Conservation (phyloP, 495 filamentous ascomycete species). For the Lindgomyces ingoldianus region DNA sequence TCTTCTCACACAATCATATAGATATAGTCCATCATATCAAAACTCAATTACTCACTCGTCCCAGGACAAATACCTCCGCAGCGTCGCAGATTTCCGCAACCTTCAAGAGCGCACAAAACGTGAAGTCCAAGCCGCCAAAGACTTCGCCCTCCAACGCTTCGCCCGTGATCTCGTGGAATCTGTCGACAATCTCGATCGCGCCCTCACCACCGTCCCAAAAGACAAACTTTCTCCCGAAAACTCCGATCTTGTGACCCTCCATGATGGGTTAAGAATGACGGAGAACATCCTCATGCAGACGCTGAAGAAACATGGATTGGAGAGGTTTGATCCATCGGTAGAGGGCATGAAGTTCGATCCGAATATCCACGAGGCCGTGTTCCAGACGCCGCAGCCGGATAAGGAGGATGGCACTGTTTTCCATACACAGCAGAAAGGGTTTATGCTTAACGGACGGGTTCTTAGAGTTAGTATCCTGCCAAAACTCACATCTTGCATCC, state of each 20-base stretch:
- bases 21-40: too few relatives aligned
- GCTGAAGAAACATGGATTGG: slow-evolving; percentile 88
- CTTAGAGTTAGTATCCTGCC: slow-evolving; percentile 61
- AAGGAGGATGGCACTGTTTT: slow-evolving; percentile 92
- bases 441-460: slow-evolving; percentile 83
- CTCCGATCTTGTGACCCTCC: slow-evolving; percentile 74
- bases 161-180: slow-evolving; percentile 90
- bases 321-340: slow-evolving; percentile 77
- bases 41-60: background rate
- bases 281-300: slow-evolving; percentile 84
- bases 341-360: slow-evolving; percentile 79
- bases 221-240: slow-evolving; percentile 62
- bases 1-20: background rate
- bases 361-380: slow-evolving; percentile 93
- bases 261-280: slow-evolving; percentile 92
- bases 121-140: slow-evolving; percentile 77
- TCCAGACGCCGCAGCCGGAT: slow-evolving; percentile 78
- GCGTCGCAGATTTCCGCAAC: slow-evolving; percentile 94
- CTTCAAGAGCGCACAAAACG: slow-evolving; percentile 92
- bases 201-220: slow-evolving; percentile 72
- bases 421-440: slow-evolving; percentile 92
- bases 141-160: slow-evolving; percentile 94
- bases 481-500: background rate
- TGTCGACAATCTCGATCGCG: slow-evolving; percentile 96
- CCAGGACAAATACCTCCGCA: slow-evolving; percentile 90